Evolutionary conservation across 768 basidiomycete genomes (phyloP), one percentile per base, ranked within the genome.

Genomic region (Clathrus columnatus): DNA sequence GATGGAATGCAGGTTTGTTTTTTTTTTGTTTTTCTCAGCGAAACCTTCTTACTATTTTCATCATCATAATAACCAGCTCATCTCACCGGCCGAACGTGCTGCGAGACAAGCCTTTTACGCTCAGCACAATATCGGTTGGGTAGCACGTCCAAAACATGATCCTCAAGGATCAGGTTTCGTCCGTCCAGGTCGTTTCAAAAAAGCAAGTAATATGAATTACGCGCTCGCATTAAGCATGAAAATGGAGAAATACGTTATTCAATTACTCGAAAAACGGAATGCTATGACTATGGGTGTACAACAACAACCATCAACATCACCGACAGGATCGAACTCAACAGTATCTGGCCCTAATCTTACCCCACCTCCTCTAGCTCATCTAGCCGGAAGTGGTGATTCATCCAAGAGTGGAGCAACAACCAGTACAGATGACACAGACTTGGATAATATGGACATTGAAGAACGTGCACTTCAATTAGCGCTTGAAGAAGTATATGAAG

Each of bases 131-230:
- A 86, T 91, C 60, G 89, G 85, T 16, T 92, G 84, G 80, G 83
- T 90, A 58, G 87, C 91, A 23, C 82, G 90, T 43, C 89, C 90
- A 1, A 75, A 76, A 55, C 51, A 53, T 41, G 51, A 53, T 26
- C 70, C 70, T 60, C 67, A 70, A 1, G 69, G 79, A 17, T 81
- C 82, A 64, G 87, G 85, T 1, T 89, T 80, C 73, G 78, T 85
- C 58, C 85, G 90, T 48, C 86, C 87, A 27, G 91, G 90, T 42
- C 80, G 89, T 20, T 95, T 95, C 77, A 95, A 95, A 75, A 95
- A 95, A 70, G 91, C 91, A 0, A 84, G 83, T 16, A 95, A 95
- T 69, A 84, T 94, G 85, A 95, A 94, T 65, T 91, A 85, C 62
- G 89, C 79, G 0, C 73, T 77, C n/a, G 70, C 82, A 62, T 73